phyloP scores from a whole-genome alignment of 2,329 filamentous ascomycete genomes.

The Neopestalotiopsis rosae region DNA sequence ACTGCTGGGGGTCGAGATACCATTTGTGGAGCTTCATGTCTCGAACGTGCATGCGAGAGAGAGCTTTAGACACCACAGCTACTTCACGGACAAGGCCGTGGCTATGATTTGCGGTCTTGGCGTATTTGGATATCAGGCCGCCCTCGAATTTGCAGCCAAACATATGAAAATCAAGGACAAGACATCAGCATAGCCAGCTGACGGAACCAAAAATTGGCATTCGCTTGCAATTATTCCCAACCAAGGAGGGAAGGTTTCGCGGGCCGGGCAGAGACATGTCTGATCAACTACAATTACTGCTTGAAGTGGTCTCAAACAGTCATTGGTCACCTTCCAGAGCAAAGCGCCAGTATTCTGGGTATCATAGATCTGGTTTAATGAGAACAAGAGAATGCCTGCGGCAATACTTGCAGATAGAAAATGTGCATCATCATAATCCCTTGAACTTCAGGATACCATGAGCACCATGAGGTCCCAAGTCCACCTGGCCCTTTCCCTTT shows the following conservation, averaged over 20 bases:
- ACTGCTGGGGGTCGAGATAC: slow-evolving; percentile 69
- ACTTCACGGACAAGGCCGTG: slow-evolving; percentile 76
- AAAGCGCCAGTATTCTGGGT: neutral
- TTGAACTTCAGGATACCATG: slow-evolving; percentile 58
- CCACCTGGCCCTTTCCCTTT: slow-evolving; percentile 45
- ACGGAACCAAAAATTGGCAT: neutral
- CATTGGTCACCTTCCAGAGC: neutral
- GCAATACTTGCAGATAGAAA: neutral
- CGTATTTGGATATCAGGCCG: slow-evolving; percentile 64
- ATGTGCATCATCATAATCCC: slow-evolving; percentile 41
- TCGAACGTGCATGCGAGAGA: slow-evolving; percentile 77
- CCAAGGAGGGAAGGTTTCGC: neutral
- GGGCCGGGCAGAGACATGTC: neutral
- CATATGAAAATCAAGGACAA: slow-evolving; percentile 48
- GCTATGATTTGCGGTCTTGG: slow-evolving; percentile 76
- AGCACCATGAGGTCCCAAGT: slow-evolving; percentile 55
- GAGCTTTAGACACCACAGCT: slow-evolving; percentile 71
- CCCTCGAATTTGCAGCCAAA: slow-evolving; percentile 58
- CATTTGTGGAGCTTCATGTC: slow-evolving; percentile 80
- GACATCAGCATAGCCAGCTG: slow-evolving; percentile 13
- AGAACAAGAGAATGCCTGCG: neutral
- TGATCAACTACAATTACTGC: neutral
- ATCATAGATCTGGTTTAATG: neutral
- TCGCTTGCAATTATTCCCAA: neutral
- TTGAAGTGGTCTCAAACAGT: neutral